Conservation (phyloP, 345 rosid genomes). For the Anacardium occidentale region DNA sequence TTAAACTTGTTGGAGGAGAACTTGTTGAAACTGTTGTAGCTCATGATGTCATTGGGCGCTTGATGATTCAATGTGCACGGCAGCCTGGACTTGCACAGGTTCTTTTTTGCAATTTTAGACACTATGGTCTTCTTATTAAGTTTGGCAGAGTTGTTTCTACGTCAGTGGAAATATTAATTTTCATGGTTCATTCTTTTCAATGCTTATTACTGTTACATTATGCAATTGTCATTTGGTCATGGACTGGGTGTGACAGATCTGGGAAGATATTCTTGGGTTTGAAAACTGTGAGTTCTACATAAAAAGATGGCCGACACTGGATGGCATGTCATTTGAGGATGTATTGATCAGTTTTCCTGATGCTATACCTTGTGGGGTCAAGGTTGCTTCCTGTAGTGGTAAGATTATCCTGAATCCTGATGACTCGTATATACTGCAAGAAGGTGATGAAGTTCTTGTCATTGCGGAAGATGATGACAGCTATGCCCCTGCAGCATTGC, state of each 20-base stretch:
- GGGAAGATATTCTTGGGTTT: constrained; percentile 80
- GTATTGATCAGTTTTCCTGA: constrained; percentile 74
- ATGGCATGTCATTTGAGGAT: constrained; percentile 67
- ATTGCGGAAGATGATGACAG: constrained; percentile 80
- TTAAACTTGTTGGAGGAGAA: constrained; percentile 77
- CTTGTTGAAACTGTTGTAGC: constrained; percentile 78
- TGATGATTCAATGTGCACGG: constrained; percentile 84
- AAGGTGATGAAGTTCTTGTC: constrained; percentile 76
- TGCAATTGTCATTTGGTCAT: constrained; percentile 1
- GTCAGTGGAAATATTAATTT: background rate
- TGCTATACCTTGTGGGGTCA: constrained; percentile 75
- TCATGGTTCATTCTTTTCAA: constrained; percentile 6
- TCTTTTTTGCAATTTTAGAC: constrained; percentile 17
- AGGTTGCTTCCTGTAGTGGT: constrained; percentile 67
- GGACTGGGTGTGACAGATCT: constrained; percentile 44
- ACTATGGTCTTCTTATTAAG: background rate
- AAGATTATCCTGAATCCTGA: constrained; percentile 71
- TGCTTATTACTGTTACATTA: background rate
- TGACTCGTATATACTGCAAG: constrained; percentile 60
- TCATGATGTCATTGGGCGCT: constrained; percentile 78
- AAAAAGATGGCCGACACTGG: constrained; percentile 64
- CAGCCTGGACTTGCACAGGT: constrained; percentile 85
- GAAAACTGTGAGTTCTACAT: constrained; percentile 79
- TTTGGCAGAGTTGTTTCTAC: constrained; percentile 1
- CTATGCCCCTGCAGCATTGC: constrained; percentile 59